Percentiles rank a stretch among this genome's conserved stretches.
Evolutionary conservation across 1,284 basidiomycete genomes (phyloP).

Genomic region (Pisolithus thermaeus): DNA sequence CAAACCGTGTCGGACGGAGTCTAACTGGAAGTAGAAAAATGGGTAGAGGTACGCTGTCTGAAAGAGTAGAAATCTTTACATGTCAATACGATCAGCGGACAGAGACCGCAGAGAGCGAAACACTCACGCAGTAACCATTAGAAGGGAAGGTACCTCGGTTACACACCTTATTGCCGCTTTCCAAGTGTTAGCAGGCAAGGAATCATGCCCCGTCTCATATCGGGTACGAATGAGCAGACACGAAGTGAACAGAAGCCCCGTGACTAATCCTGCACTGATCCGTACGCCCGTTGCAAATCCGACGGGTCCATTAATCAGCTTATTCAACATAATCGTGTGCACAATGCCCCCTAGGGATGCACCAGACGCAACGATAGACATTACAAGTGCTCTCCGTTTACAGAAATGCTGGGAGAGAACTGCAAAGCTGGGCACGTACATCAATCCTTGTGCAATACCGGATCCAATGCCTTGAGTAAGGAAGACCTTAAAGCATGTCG

Average conservation of each 20-base stretch:
- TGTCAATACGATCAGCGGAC: neutral
- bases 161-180: constrained; percentile 18
- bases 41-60: constrained; percentile 20
- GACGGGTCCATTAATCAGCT: constrained; percentile 25
- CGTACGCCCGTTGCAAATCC: constrained; percentile 23
- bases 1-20: constrained; percentile 24
- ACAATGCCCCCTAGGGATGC: constrained; percentile 26
- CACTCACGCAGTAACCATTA: constrained; percentile 20
- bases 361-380: constrained; percentile 29
- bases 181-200: constrained; percentile 10
- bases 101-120: neutral
- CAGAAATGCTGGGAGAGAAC: constrained; percentile 34
- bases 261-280: constrained; percentile 27
- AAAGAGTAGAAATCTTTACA: constrained; percentile 18
- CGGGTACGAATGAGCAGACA: constrained; percentile 26
- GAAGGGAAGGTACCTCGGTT: constrained; percentile 17
- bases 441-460: constrained; percentile 30
- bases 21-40: constrained; percentile 27
- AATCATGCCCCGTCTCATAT: constrained; percentile 7
- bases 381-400: constrained; percentile 21
- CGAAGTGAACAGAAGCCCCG: constrained; percentile 19
- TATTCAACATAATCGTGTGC: constrained; percentile 37
- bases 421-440: constrained; percentile 28
- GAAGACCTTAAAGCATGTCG: constrained; percentile 20
- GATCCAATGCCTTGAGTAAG: constrained; percentile 29